phyloP scores from a whole-genome alignment of 2,329 filamentous ascomycete species.

The Fragosphaeria purpurea region DNA sequence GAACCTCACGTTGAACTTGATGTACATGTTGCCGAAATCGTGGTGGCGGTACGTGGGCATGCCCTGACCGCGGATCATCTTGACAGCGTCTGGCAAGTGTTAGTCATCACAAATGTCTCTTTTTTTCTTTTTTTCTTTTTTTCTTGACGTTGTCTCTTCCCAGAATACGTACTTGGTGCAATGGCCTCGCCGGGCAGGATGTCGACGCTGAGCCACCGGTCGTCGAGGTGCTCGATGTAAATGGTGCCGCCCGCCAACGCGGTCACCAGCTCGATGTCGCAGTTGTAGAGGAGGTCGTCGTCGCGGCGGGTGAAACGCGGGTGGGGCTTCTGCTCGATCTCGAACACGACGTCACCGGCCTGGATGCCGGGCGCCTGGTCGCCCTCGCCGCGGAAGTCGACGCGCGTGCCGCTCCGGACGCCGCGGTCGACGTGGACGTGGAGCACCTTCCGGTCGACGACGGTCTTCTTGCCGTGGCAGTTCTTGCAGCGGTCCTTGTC shows the following conservation, averaged over 20 bases:
- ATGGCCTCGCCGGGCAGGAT: conserved; percentile 94
- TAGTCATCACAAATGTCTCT: neutral
- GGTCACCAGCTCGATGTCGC: conserved; percentile 90
- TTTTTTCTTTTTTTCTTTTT: neutral
- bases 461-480: conserved; percentile 95
- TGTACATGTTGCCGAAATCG: conserved; percentile 90
- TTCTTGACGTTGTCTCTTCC: no score
- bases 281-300: conserved; percentile 90
- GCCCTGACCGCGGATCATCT: conserved; percentile 90
- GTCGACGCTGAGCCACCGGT: conserved; percentile 89
- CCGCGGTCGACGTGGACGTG: conserved; percentile 96
- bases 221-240: conserved; percentile 92
- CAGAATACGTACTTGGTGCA: conserved; percentile 60
- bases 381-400: conserved; percentile 94
- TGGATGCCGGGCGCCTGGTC: conserved; percentile 90
- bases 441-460: conserved; percentile 93
- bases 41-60: conserved; percentile 97
- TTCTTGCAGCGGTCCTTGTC: conserved; percentile 97
- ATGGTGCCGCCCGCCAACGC: conserved; percentile 86
- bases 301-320: conserved; percentile 89
- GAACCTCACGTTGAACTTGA: conserved; percentile 97
- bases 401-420: conserved; percentile 87
- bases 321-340: conserved; percentile 99
- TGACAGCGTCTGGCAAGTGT: conserved; percentile 59
- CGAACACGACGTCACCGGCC: conserved; percentile 93